Base-by-base conservation (phyloP, 108 stramenopile species). In the Nitzschia palea region DNA sequence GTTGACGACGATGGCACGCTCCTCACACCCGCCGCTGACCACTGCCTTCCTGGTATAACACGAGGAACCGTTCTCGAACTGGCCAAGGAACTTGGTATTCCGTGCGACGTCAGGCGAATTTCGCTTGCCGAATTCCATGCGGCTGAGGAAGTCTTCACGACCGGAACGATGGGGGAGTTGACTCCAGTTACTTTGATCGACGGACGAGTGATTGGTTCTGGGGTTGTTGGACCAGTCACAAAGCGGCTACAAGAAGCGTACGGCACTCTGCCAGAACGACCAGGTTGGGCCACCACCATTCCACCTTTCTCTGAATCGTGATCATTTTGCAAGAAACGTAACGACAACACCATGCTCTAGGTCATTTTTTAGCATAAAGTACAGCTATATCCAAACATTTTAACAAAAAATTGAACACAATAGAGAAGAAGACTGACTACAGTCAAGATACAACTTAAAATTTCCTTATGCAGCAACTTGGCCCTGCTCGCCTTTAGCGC, bases 121-220 rank as follows among this genome's bases (percentile, higher is more conserved):
- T 85, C 86, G 0, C 58, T 96, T 64, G 77, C 89, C 32, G 95
- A 96, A 76, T 94, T 96, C 63, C 80, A 93, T 73, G 62, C 81
- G 9, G 95, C 92, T 0, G 93, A 94, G 42, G 95, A 96, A 71
- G 93, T 96, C 12, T 96, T 96, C 61, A 96, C 93, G 14, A 92
- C 95, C 4, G 91, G 95, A 2, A 96, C 95, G 28, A 96, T 96
- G 95, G 95, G 95, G 30, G 95, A 94, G 57, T 62, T 96, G 43
- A 96, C 95, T 15, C 93, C 95, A 12, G 95, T 96, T 12, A 86
- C 79, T n/a, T 78, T 54, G 48, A 94, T 96, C 64, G 95, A 96
- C 79, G 93, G 93, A n/a, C 79, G 93, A 26, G 64, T 76, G 12
- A 94, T 96, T 65, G 93, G 93, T 0, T 61, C 44, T 14, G 81